Evolutionary conservation across 2,329 filamentous ascomycete species (phyloP), one percentile per base, ranked within the genome.

Genomic region (Magnaporthiopsis poae): DNA sequence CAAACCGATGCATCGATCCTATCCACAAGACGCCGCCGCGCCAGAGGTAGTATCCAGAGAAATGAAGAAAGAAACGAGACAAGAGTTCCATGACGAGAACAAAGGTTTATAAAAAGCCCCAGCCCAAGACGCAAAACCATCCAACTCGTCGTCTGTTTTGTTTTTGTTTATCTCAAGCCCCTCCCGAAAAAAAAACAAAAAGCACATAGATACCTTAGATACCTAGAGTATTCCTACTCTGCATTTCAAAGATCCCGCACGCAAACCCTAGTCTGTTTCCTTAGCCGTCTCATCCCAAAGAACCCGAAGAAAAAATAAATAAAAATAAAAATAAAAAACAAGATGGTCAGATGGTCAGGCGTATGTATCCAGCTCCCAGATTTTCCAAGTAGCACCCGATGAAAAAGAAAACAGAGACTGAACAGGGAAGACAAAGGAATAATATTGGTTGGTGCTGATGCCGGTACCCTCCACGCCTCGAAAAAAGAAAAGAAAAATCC

Each of bases 341-440:
- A 39, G 39, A 46, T 1, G 18, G 39, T 15, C 15, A 46, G 39
- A 18, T 46, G 39, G 39, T 18, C 13, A 18, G 39, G 15, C 15
- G 39, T 31, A 31, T 31, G 31, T 46, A 46, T 46, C 39, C 39
- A 18, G 39, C 39, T 18, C 39, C 39, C 13, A 46, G 13, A 18
- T 18, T 46, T 39, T 18, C 46, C 46, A 56, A 56, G 9, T 56
- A 52, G 63, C 25, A 65, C 67, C 35, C 65, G 31, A 61, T 56
- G 61, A 63, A 63, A 65, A 66, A 65, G 33, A 33, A 63, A 67
- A 62, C 60, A 68, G 63, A 64, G 63, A 68, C 66, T 61, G 66
- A 68, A 67, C 59, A 66, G 52, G 36, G 27, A 33, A 62, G 62
- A 36, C 63, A 39, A 31, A 65, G 33, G 27, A 65, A 66, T 60